phyloP scores from a whole-genome alignment of 495 filamentous ascomycete genomes.

The Poronia punctata region DNA sequence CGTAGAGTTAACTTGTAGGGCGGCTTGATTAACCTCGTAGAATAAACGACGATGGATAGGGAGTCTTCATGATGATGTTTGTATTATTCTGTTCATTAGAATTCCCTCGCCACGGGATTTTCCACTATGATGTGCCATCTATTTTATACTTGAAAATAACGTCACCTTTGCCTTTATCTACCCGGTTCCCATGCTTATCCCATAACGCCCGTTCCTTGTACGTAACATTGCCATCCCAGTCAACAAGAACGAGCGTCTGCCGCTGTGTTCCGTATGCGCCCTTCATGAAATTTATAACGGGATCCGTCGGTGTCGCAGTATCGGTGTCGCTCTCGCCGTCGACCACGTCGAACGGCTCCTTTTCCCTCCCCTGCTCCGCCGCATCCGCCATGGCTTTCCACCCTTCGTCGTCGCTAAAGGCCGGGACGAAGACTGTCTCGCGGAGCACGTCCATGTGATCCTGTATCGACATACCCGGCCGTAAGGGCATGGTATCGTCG shows the following conservation, averaged over 20 bases:
- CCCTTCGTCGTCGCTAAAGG: conserved; percentile 49
- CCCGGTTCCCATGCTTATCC: conserved; percentile 55
- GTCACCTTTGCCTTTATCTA: conserved; percentile 56
- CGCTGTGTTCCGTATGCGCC: conserved; percentile 88
- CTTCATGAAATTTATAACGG: conserved; percentile 37
- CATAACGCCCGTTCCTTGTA: conserved; percentile 82
- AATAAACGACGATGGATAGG: too few relatives aligned
- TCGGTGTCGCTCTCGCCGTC: conserved; percentile 23
- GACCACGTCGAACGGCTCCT: conserved; percentile 22
- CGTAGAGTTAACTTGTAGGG: too few relatives aligned
- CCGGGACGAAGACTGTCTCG: conserved; percentile 79
- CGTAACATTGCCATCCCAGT: conserved; percentile 64
- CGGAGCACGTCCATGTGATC: conserved; percentile 62
- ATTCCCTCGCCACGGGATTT: too few relatives aligned
- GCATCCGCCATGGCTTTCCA: conserved; percentile 45
- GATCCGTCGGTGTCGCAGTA: conserved; percentile 11
- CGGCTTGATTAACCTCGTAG: too few relatives aligned
- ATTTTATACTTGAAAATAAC: conserved; percentile 57
- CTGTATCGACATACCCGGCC: conserved; percentile 55
- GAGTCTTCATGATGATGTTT: too few relatives aligned
- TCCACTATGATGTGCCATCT: conserved; percentile 35
- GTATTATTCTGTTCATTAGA: too few relatives aligned
- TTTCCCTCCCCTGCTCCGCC: conserved; percentile 40
- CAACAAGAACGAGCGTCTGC: conserved; percentile 80
- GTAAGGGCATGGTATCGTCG: conserved; percentile 61